phyloP scores from a whole-genome alignment of 208 protist genomes.

The Leishmania amazonensis region DNA sequence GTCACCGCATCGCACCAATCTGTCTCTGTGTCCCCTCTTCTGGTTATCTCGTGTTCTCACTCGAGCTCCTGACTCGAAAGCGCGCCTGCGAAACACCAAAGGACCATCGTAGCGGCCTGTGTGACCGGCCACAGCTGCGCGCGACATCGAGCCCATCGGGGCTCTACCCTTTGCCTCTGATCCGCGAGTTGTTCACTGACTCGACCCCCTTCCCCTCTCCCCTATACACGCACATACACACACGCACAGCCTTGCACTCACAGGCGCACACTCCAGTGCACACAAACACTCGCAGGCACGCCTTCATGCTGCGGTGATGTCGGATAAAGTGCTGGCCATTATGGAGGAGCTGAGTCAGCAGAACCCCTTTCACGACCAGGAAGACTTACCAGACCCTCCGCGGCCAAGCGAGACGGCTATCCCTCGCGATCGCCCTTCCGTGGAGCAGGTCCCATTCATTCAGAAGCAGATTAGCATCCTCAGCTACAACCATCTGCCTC shows the following conservation, averaged over 20 bases:
- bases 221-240: background rate
- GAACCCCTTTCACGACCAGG: conserved; percentile 70
- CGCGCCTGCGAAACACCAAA: background rate
- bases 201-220: background rate
- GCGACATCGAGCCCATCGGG: background rate
- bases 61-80: no score
- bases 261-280: background rate
- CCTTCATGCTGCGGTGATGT: conserved; percentile 9
- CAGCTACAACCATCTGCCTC: conserved; percentile 91
- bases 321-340: conserved; percentile 31
- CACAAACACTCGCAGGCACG: background rate
- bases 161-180: background rate
- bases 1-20: background rate
- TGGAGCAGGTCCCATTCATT: conserved; percentile 65
- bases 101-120: background rate
- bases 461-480: conserved; percentile 76
- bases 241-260: background rate
- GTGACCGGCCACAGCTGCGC: background rate
- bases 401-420: conserved; percentile 68
- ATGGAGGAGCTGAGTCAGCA: conserved; percentile 64
- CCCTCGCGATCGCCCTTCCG: conserved; percentile 46
- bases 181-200: background rate
- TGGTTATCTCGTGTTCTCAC: background rate
- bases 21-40: background rate
- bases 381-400: conserved; percentile 60